Conservation (phyloP, 805 yeast species). For the Wickerhamiella hasegawae region DNA sequence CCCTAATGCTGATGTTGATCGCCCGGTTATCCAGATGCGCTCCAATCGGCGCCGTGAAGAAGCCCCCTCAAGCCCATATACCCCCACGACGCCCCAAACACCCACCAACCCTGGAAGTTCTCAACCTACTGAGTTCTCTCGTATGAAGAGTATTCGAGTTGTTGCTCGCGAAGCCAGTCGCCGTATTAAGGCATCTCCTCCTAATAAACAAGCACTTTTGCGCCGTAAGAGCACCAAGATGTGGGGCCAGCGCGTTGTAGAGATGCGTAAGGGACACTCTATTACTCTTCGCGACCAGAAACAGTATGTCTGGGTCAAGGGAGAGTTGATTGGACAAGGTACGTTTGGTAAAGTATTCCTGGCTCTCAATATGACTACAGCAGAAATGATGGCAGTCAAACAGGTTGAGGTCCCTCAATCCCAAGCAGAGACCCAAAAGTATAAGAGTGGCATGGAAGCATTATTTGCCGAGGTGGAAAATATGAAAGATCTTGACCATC, state of each 20-base stretch:
- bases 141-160: conserved; percentile 83
- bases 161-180: conserved; percentile 79
- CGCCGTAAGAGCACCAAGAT: conserved; percentile 77
- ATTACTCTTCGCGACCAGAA: conserved; percentile 47
- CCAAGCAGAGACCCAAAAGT: conserved; percentile 16
- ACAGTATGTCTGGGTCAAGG: conserved; percentile 95
- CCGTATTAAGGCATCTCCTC: conserved; percentile 25
- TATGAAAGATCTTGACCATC: conserved; percentile 82
- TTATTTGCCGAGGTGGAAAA: conserved; percentile 83
- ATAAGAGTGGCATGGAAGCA: conserved; percentile 57
- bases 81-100: background rate
- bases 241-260: conserved; percentile 94
- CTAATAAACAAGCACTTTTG: conserved; percentile 22
- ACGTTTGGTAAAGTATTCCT: conserved; percentile 89
- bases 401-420: conserved; percentile 61
- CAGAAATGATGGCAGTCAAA: conserved; percentile 97
- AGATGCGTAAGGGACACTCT: conserved; percentile 47
- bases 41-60: background rate
- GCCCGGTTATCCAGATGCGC: conserved; percentile 58
- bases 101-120: background rate
- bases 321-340: conserved; percentile 92
- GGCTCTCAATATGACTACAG: conserved; percentile 88
- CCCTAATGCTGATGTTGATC: conserved; percentile 84
- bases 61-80: background rate
- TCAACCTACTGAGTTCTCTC: conserved; percentile 8